Evolutionary conservation across 2,329 filamentous ascomycete species (phyloP), one percentile per base, ranked within the genome.

Genomic region (Colletotrichum liaoningense): DNA sequence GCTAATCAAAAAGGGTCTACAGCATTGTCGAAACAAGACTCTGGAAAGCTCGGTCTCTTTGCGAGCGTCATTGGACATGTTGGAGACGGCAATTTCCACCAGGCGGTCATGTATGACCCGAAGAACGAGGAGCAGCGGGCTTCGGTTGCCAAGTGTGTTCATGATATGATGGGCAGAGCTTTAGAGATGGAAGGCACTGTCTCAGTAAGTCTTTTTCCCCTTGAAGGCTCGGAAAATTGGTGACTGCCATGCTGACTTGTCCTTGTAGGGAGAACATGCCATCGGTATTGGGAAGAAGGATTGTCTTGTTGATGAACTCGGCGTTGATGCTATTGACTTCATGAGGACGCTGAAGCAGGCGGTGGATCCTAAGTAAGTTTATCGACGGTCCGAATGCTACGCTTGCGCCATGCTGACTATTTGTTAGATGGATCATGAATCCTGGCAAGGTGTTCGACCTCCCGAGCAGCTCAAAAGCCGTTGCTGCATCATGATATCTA

Each of bases 71-170:
- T 93, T 28, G 93, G 93, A 0, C 93, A 94, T 79, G 92, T 94
- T 1, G 93, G 93, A 2, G 93, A 94, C 79, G 92, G 93, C 24
- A 94, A 94, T 78, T 94, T 94, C 77, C 93, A 94, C 78, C 86
- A 90, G 87, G 83, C 84, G 80, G 76, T 81, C 59, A 79, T 79
- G 74, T 80, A 80, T 67, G 75, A 79, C 42, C 79, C 80, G 0
- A 90, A 89, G 72, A 86, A 90, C 4, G 83, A 84, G 4, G 88
- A 93, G 72, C 88, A 86, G 69, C 80, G 86, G 22, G 84, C 26
- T 4, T 55, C 86, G 5, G 89, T 89, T 1, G 86, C 90, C 71
- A 85, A 86, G 28, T 86, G 93, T 14, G 90, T 94, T 14, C 89
- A 94, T 76, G 84, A 88, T 56, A 94, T 94, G 92, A 90, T 94